These are phyloP conservation scores for Geranium rotundifolium DNA, from an alignment of 345 rosid species.

Conservation along the genomic window DNA sequence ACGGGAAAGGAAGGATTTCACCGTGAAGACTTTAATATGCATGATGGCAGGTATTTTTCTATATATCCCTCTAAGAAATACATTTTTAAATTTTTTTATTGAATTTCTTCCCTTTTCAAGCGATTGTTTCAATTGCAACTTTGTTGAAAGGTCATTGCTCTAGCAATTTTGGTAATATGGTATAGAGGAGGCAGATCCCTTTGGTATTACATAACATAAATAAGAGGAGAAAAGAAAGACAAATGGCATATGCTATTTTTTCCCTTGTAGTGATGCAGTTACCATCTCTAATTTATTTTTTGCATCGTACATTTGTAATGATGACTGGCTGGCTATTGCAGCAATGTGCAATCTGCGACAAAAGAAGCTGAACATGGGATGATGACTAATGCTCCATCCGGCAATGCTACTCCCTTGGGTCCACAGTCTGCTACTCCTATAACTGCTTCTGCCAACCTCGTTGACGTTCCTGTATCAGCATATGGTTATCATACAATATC, in stretches of 20 bases:
- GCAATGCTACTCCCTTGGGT: constrained; percentile 6
- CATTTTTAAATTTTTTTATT: background rate
- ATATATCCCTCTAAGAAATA: background rate
- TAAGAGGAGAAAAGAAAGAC: no score
- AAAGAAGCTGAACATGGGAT: constrained; percentile 35
- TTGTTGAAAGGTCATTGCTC: background rate
- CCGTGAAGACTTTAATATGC: constrained; percentile 17
- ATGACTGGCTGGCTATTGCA: background rate
- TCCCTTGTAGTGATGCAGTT: background rate
- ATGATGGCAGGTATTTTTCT: constrained; percentile 35
- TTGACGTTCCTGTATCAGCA: constrained; percentile 16
- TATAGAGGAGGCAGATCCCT: no score
- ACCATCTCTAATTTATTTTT: constrained; percentile 1
- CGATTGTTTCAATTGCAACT: background rate
- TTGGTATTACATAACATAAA: background rate
- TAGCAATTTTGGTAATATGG: background rate
- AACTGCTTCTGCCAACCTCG: constrained; percentile 13
- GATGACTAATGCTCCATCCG: constrained; percentile 13
- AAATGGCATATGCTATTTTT: background rate
- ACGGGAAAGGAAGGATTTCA: constrained; percentile 52
- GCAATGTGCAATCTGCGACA: constrained; percentile 10
- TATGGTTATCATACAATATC: constrained; percentile 13
- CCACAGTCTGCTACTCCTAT: constrained; percentile 10
- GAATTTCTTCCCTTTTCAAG: background rate
- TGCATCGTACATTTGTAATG: constrained; percentile 2